Conservation (phyloP, 169 alveolate species). For the Gregarina niphandrodes region DNA sequence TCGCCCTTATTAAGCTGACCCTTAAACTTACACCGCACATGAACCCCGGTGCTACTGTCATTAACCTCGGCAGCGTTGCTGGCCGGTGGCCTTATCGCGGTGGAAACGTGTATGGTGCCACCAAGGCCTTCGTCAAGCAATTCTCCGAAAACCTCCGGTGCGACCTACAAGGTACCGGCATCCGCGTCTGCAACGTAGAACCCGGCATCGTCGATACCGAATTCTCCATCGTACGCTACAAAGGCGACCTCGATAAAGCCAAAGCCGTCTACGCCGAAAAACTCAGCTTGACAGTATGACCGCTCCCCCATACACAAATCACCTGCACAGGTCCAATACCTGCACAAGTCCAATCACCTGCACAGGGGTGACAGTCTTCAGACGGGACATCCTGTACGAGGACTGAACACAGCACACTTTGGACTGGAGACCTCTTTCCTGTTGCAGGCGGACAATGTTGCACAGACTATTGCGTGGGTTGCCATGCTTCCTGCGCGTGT, state of each 20-base stretch:
- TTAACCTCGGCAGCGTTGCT: neutral
- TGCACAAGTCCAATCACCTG: too few species aligned
- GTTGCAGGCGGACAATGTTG: too few species aligned
- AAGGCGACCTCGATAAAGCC: neutral
- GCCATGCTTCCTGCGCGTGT: too few species aligned
- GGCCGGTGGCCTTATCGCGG: neutral
- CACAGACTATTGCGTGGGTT: too few species aligned
- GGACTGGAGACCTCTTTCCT: too few species aligned
- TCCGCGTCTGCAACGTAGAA: neutral
- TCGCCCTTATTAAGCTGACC: neutral
- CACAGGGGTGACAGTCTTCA: too few species aligned
- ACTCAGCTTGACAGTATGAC: too few species aligned
- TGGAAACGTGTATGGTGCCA: neutral
- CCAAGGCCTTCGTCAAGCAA: neutral
- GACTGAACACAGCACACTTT: too few species aligned
- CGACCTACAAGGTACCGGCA: neutral
- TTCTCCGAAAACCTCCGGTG: neutral
- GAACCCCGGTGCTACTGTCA: neutral
- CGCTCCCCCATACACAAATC: too few species aligned
- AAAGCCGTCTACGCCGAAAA: neutral
- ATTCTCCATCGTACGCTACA: neutral
- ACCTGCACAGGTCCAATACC: too few species aligned
- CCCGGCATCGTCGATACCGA: neutral
- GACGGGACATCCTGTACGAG: too few species aligned
- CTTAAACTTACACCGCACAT: neutral